phyloP scores from a whole-genome alignment of 257 asterid genomes.

The Mitragyna speciosa region DNA sequence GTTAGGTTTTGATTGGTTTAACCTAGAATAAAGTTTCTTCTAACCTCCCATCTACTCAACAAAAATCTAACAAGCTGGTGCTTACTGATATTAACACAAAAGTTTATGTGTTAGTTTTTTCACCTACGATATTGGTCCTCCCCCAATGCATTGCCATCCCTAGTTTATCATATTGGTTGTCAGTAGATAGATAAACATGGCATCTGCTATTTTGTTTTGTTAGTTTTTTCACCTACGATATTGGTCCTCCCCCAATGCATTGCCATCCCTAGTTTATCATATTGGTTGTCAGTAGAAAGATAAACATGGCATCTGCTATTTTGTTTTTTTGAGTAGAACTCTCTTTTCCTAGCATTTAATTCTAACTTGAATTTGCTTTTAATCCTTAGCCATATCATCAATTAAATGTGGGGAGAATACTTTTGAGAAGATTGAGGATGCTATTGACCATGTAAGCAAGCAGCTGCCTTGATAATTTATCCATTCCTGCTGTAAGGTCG shows the following conservation, averaged over 20 bases:
- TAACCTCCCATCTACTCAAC: background rate
- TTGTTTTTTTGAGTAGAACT: too few relatives aligned
- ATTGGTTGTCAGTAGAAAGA: too few relatives aligned
- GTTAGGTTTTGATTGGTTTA: background rate
- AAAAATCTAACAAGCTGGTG: background rate
- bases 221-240: too few relatives aligned
- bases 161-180: background rate
- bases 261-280: too few relatives aligned
- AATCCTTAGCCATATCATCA: conserved; percentile 56
- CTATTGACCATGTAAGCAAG: conserved; percentile 41
- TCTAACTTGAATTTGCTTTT: conserved; percentile 2
- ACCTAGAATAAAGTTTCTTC: background rate
- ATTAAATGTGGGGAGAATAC: conserved; percentile 49
- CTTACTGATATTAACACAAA: background rate
- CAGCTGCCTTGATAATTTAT: conserved; percentile 37
- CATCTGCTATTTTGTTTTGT: background rate
- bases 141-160: background rate
- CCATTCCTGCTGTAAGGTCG: too few relatives aligned
- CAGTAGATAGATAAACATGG: background rate
- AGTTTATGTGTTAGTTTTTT: background rate
- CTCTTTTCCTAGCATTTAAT: background rate
- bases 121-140: background rate
- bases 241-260: too few relatives aligned
- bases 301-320: too few relatives aligned
- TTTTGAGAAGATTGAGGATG: conserved; percentile 67